A percentile compares a stretch with the other conserved stretches of the same genome.
phyloP scores from a whole-genome alignment of 2,329 filamentous ascomycete species.

The Trichoderma semiorbis region DNA sequence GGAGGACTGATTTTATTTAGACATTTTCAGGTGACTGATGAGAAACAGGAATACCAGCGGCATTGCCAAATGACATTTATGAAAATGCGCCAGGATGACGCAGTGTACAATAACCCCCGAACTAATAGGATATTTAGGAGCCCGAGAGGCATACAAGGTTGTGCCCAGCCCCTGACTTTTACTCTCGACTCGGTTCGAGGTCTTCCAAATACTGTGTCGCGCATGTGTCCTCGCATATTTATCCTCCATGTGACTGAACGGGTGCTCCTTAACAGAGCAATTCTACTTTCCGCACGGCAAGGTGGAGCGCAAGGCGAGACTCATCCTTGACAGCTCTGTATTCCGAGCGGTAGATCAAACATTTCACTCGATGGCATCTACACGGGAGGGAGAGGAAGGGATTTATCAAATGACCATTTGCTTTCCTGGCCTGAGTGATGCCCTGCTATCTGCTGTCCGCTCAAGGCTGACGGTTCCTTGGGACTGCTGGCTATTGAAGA shows the following conservation, averaged over 20 bases:
- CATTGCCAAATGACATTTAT: constrained; percentile 16
- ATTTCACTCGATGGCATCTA: constrained; percentile 26
- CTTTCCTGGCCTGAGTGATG: constrained; percentile 33
- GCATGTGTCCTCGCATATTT: not conserved
- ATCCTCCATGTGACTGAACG: not conserved
- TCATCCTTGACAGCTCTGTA: constrained; percentile 72
- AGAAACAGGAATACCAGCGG: constrained; percentile 21
- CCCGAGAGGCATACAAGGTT: not conserved
- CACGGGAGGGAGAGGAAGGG: constrained; percentile 36
- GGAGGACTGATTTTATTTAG: constrained; percentile 29
- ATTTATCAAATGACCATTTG: constrained; percentile 39
- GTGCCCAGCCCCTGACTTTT: not conserved
- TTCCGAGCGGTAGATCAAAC: constrained; percentile 68
- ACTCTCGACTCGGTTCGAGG: not conserved
- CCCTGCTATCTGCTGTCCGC: constrained; percentile 35
- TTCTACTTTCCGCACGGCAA: constrained; percentile 58
- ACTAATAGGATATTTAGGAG: constrained; percentile 17
- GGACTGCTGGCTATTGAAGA: constrained; percentile 14
- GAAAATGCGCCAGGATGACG: constrained; percentile 9
- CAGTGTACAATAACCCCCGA: constrained; percentile 24
- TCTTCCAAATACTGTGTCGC: not conserved
- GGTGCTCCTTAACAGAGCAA: not conserved
- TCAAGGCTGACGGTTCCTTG: not conserved
- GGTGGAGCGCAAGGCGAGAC: constrained; percentile 75
- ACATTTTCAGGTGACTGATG: constrained; percentile 24